Evolutionary conservation across 1,284 basidiomycete genomes (phyloP), one percentile per base, ranked within the genome.

Genomic region (Porodaedalea pini): DNA sequence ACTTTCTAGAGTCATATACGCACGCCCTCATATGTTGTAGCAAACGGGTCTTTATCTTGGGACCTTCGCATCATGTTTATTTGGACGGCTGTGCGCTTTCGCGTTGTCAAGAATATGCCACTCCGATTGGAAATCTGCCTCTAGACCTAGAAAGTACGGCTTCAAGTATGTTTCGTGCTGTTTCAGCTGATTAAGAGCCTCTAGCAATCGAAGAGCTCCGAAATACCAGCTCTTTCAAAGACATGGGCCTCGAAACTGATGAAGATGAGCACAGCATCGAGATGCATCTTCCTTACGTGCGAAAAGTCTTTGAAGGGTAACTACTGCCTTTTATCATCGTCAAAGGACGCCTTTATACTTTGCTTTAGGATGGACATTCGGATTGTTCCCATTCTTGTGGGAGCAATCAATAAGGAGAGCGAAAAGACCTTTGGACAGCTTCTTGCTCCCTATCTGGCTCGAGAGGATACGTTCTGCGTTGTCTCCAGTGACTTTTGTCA

Each of bases 401-500:
- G 97, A 0, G 82, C 88, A 11, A 86, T 97, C 61, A 79, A 81
- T 19, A 73, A 80, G 34, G 69, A 75, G 6, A 76, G 78, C 41
- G 89, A 94, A 65, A 71, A 73, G 4, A 63, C 70, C 0, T 92
- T 84, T 64, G 94, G 92, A 5, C 68, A 74, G 4, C 69, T 92
- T 2, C 75, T 99, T 0, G 90, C 90, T 0, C 87, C 90, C 0
- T 96, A 92, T 70, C 79, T 97, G 51, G 75, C 78, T 1, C 77
- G 85, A 62, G 79, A 84, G 1, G 83, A 87, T 57, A 98, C 92
- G 0, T 79, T 99, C 61, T 94, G 89, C 66, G 86, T 99, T 40
- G 80, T 98, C 55, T 98, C 94, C 2, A 92, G 90, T 61, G 97
- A 99, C 71, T 99, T 99, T 69, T 99, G 97, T 68, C 96, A 99